Base-by-base conservation (phyloP, 1,139 yeast genomes). In the Geotrichum citri-aurantii region DNA sequence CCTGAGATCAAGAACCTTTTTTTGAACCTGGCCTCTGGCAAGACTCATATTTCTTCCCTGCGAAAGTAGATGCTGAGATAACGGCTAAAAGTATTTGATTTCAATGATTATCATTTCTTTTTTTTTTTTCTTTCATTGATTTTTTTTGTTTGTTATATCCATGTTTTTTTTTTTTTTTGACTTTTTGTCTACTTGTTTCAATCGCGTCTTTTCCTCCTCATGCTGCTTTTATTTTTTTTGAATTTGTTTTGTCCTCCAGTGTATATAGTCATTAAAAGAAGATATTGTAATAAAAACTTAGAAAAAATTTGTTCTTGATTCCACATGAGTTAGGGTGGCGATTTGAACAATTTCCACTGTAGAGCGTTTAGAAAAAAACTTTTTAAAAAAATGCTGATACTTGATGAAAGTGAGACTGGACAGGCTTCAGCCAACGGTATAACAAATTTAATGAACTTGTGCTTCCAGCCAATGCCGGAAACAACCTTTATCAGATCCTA, bases 1-100 rank as follows among this genome's bases (percentile, higher is more conserved):
- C 63, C 62, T 12, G 61, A 64, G 23, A 62, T 66, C 27, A 66
- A 67, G 57, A 59, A 57, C 55, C 62, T 68, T 49, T 52, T 70
- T 37, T 61, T 66, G 12, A 60, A 63, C 27, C 62, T 70, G 19
- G 71, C 69, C 1, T 61, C 67, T 11, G 72, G 72, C 17, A 61
- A 65, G 53, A 59, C 63, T n/a, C 56, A 64, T 7, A 49, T 65
- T 21, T 53, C 66, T 11, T 51, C 59, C 24, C 56, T 65, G 42
- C 59, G 60, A 54, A 59, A 62, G 50, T 62, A 58, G 51, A 19
- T 19, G 31, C 14, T 10, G 29, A 42, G 21, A n/a, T 23, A 46
- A 46, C 17, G 27, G 26, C 29, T 48, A 17, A 44, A 44, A 14
- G 14, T 24, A n/a, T 51, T 26, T 33, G 8, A 24, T 50, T 50